Base-by-base conservation (phyloP, 2,329 filamentous ascomycete genomes). In the Pestalotiopsis fici region DNA sequence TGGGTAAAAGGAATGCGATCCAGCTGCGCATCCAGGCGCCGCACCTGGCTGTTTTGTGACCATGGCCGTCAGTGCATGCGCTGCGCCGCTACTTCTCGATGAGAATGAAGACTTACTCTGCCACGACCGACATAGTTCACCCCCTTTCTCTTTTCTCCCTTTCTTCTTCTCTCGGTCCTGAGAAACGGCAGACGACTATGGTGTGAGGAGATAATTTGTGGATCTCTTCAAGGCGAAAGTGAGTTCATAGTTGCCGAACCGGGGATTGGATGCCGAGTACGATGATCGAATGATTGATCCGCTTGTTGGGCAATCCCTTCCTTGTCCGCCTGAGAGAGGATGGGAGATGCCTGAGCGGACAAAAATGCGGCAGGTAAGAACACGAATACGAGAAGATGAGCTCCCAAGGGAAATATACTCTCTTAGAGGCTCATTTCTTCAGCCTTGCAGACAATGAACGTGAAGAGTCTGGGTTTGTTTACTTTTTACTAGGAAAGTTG, bases 11-110 rank as follows among this genome's bases (percentile, higher is more conserved):
- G 85, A 67, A 91, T 85, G 68, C 88, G 86, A 76, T 92, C 89
- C 68, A 92, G 85, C 75, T 91, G 88, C 72, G 86, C 84, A 78
- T 91, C 89, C 67, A 91, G 81, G 69, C 86, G 86, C 75, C 87
- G 86, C 69, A 91, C 85, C 78, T 90, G 88, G 76, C 86, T 89
- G 72, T 67, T 35, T 35, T 65, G 35, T 61, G 65, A 12, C 66
- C 71, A 59, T 66, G 64, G n/a, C 59, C 59, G 65, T 66, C 47
- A 62, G 59, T 27, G 61, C 23, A 66, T 27, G 18, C 15, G 47
- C 37, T 55, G 50, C 7, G n/a, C 12, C 18, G 6, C 18, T 4
- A 7, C 3, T 15, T 35, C 25, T 31, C 7, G 25, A 21, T 31
- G 64, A 23, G 13, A 63, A 54, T 50, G 59, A 11, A 23, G 23